These are phyloP conservation scores for Camellia japonica DNA, from an alignment of 148 eudicot genomes.

Conservation along the genomic window DNA sequence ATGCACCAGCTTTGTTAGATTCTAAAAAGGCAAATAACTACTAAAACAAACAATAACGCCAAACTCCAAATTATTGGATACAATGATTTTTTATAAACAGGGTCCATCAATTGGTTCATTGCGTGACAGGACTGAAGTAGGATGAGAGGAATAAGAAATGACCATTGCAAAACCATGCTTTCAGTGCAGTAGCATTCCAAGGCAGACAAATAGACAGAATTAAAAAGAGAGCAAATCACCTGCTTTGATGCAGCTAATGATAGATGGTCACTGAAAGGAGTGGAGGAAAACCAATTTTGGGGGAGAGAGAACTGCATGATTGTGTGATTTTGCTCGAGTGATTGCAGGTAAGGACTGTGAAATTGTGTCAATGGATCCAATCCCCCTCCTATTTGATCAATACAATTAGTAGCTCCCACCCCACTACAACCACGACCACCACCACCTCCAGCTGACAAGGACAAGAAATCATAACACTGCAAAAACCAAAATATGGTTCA, in stretches of 20 bases:
- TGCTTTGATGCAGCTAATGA: slow-evolving; percentile 32
- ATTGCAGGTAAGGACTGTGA: slow-evolving; percentile 29
- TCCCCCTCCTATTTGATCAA: slow-evolving; percentile 17
- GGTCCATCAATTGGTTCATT: no score
- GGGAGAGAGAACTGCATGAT: slow-evolving; percentile 23
- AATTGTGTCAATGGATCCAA: slow-evolving; percentile 21
- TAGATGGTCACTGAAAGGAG: slow-evolving; percentile 29
- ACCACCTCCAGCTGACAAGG: slow-evolving; percentile 39
- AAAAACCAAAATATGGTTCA: slow-evolving; percentile 14
- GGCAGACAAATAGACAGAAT: not conserved
- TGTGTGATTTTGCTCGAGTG: slow-evolving; percentile 26
- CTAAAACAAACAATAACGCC: no score
- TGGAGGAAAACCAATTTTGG: slow-evolving; percentile 27
- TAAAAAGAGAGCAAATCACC: slow-evolving; percentile 16
- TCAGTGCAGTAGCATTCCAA: not conserved
- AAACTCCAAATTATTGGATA: no score
- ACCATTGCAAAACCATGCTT: not conserved
- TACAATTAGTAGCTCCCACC: slow-evolving; percentile 22
- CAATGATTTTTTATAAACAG: not conserved
- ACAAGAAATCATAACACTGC: slow-evolving; percentile 56
- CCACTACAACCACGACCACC: slow-evolving; percentile 15
- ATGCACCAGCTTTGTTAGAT: not conserved
- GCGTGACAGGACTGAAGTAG: not conserved
- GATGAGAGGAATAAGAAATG: not conserved
- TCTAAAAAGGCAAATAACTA: no score